Evolutionary conservation across 768 basidiomycete species (phyloP).

Genomic region (Pulveroboletus sp.): DNA sequence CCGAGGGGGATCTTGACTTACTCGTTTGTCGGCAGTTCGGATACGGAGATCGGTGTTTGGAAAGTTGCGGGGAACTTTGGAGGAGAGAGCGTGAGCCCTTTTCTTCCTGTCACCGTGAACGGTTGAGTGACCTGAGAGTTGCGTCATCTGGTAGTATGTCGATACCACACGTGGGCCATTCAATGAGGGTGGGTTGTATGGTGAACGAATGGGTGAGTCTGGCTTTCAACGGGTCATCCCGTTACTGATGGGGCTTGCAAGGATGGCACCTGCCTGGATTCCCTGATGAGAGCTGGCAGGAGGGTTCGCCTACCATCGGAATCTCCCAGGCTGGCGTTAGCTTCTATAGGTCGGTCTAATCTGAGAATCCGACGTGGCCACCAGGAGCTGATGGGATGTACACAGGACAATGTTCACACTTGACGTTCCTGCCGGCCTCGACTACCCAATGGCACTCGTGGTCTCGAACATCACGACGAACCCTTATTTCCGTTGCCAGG

Average conservation of each 20-base stretch:
- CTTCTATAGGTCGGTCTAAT: conserved; percentile 43
- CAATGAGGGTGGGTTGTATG: conserved; percentile 57
- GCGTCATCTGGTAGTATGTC: conserved; percentile 31
- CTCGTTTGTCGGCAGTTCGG: conserved; percentile 38
- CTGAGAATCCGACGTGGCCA: neutral
- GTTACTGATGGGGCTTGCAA: conserved; percentile 5
- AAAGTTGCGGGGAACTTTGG: conserved; percentile 49
- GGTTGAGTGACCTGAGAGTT: neutral
- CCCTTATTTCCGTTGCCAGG: conserved; percentile 37
- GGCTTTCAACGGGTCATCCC: neutral
- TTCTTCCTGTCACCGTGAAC: neutral
- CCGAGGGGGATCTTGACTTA: conserved; percentile 48
- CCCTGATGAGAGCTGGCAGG: conserved; percentile 43
- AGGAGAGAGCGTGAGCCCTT: conserved; percentile 37
- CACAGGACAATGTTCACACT: conserved; percentile 36
- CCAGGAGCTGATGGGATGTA: neutral
- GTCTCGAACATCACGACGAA: conserved; percentile 42
- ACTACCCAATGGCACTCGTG: conserved; percentile 45
- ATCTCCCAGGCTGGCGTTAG: conserved; percentile 41
- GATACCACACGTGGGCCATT: conserved; percentile 50
- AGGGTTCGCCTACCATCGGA: conserved; percentile 39
- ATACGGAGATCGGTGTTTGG: conserved; percentile 39
- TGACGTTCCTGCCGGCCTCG: conserved; percentile 41
- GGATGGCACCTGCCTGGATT: conserved; percentile 58
- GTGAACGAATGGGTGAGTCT: conserved; percentile 42